Conservation (phyloP, 768 basidiomycete genomes). For the Phanerochaete sordida region DNA sequence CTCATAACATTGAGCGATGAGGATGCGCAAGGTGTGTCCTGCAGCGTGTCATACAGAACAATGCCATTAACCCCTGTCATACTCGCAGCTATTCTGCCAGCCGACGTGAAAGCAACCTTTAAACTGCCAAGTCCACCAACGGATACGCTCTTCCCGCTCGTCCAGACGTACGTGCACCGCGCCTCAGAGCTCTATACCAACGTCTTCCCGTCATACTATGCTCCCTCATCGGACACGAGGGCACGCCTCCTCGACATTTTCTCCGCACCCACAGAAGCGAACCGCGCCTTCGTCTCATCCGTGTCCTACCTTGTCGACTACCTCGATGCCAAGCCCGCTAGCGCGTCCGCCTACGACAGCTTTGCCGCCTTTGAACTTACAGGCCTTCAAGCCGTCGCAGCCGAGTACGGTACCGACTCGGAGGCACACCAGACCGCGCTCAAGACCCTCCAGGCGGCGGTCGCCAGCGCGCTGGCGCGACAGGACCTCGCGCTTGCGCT, state of each 20-base stretch:
- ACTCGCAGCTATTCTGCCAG: slow-evolving; percentile 60
- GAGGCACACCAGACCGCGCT: slow-evolving; percentile 50
- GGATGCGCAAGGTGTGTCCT: slow-evolving; percentile 43
- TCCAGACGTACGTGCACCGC: slow-evolving; percentile 55
- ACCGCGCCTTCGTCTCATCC: slow-evolving; percentile 37
- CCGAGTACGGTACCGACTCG: slow-evolving; percentile 45
- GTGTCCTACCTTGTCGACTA: slow-evolving; percentile 50
- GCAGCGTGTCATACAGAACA: too few species aligned
- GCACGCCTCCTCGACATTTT: slow-evolving; percentile 36
- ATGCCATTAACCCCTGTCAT: too few species aligned
- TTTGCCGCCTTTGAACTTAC: slow-evolving; percentile 64
- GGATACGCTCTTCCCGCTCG: slow-evolving; percentile 45
- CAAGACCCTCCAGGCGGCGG: slow-evolving; percentile 41
- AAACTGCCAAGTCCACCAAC: slow-evolving; percentile 28
- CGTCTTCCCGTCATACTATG: slow-evolving; percentile 39
- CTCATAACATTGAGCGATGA: slow-evolving; percentile 54
- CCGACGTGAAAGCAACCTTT: slow-evolving; percentile 46
- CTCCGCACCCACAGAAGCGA: slow-evolving; percentile 35
- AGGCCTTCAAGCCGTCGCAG: slow-evolving; percentile 45
- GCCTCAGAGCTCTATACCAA: slow-evolving; percentile 57
- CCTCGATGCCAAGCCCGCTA: slow-evolving; percentile 37
- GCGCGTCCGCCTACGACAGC: slow-evolving; percentile 8
- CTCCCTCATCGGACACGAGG: slow-evolving; percentile 27
- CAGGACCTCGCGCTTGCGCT: slow-evolving; percentile 46
- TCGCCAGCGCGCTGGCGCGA: slow-evolving; percentile 41